Percentiles rank a stretch among this genome's conserved stretches.
Conservation (phyloP, 177 flowering plant genomes). For the Telopea speciosissima region DNA sequence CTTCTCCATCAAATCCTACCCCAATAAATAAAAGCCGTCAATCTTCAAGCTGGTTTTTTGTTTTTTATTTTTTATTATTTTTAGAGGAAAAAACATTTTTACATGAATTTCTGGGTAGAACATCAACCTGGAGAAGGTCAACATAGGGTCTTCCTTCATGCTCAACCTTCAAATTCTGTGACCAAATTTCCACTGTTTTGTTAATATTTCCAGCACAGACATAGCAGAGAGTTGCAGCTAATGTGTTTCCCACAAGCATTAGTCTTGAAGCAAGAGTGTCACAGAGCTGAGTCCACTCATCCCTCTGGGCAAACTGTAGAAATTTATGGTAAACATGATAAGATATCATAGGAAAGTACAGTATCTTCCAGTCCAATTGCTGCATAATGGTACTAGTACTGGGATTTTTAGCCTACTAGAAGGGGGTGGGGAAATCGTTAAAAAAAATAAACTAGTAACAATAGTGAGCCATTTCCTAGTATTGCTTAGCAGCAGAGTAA, state of each 20-base stretch:
- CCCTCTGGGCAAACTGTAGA: constrained; percentile 73
- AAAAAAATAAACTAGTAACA: no score
- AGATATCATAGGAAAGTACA: not conserved
- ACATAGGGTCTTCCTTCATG: constrained; percentile 68
- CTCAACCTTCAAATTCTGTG: constrained; percentile 47
- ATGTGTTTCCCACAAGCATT: constrained; percentile 55
- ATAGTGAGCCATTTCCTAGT: not conserved
- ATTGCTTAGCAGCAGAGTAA: no score
- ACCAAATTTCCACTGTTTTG: constrained; percentile 95
- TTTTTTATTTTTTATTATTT: no score
- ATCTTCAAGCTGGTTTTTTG: not conserved
- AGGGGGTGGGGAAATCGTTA: no score
- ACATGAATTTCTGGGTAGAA: not conserved
- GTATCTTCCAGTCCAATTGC: not conserved
- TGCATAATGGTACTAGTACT: not conserved
- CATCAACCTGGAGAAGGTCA: constrained; percentile 82
- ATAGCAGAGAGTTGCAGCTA: constrained; percentile 91
- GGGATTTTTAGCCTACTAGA: no score
- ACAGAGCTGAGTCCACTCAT: constrained; percentile 83
- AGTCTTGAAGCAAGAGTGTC: constrained; percentile 87
- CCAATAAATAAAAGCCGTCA: not conserved
- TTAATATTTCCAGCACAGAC: constrained; percentile 98
- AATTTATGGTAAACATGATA: not conserved
- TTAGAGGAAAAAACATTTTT: not conserved
- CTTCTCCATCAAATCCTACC: constrained; percentile 95